Base-by-base conservation (phyloP, 1,284 basidiomycete species). In the Ganoderma lingzhi region DNA sequence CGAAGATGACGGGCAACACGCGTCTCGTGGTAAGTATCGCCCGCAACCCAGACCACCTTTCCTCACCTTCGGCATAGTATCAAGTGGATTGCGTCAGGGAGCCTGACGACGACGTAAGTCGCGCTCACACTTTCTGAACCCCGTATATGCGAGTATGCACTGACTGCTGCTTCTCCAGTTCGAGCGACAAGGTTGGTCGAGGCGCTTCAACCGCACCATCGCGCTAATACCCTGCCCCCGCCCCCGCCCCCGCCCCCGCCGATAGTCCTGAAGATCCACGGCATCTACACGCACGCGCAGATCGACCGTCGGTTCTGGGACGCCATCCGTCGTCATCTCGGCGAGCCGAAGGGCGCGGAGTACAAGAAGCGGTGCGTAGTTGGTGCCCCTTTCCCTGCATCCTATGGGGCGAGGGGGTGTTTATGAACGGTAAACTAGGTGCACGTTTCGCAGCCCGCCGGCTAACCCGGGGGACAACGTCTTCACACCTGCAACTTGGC, bases 1-100 rank as follows among this genome's bases (percentile, higher is more conserved):
- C 91, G 0, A 91, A 91, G 76, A 88, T 92, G 86, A 89, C 88
- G 0, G 72, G 84, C 0, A 89, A 91, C 74, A 79, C 84, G n/a
- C 83, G 90, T 9, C 79, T 92, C 2, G 83, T 92, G n/a, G 90
- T 30, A 23, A 32, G 8, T 17, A 6, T 63, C 35, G 65, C 51
- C 10, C 12, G 28, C 8, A 48, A 9, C 45, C 45, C 0, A 6
- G 6, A 17, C 19, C 45, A 19, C 19, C 45, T 19, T 5, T 53
- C 45, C 44, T 48, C 45, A 48, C 23, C 59, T 30, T 28, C 10
- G 65, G 45, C 6, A n/a, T 48, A 92, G 90, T 92, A 92, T 76
- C 89, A 90, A 78, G 78, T 92, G 1, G 89, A 92, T 70, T 87
- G 88, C 56, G 76, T 87, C 6, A 82, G 85, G 0, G 86, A 89